Percentiles rank a stretch among this genome's conserved stretches.
Evolutionary conservation across 352 stramenopile species (phyloP).

Genomic region (Phytophthora pluvialis): DNA sequence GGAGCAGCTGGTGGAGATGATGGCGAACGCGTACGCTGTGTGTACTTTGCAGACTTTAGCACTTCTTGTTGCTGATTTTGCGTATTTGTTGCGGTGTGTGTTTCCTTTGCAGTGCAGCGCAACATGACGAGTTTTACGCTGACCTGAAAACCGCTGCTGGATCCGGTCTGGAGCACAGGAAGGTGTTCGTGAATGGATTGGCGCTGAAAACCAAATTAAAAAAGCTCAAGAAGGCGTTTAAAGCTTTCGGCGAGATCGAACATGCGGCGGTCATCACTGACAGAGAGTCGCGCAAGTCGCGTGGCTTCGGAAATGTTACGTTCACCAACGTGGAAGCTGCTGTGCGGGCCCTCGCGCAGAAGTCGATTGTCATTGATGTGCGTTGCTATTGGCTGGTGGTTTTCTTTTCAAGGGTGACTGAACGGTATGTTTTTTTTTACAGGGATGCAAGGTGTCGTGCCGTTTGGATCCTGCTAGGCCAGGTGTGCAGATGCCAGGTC

Average conservation of each 20-base stretch:
- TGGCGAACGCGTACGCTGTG: constrained; percentile 67
- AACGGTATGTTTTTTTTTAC: background rate
- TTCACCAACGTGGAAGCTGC: constrained; percentile 72
- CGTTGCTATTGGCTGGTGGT: constrained; percentile 11
- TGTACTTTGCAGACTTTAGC: background rate
- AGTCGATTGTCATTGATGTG: constrained; percentile 68
- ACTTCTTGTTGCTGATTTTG: constrained; percentile 6
- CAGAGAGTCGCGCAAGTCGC: constrained; percentile 65
- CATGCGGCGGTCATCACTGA: constrained; percentile 69
- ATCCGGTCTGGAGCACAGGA: constrained; percentile 63
- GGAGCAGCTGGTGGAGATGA: constrained; percentile 71
- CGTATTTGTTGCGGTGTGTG: constrained; percentile 1
- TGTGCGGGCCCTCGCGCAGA: constrained; percentile 49
- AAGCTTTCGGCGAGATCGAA: constrained; percentile 63
- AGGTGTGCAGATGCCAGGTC: background rate
- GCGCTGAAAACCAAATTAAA: constrained; percentile 65
- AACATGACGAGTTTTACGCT: constrained; percentile 63
- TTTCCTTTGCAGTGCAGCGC: constrained; percentile 47
- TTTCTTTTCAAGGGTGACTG: background rate
- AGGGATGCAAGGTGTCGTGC: constrained; percentile 12
- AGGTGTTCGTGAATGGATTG: constrained; percentile 75
- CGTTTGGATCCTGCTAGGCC: constrained; percentile 37
- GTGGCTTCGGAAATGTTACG: constrained; percentile 71
- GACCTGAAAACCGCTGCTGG: constrained; percentile 67
- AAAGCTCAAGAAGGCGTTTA: constrained; percentile 53